Evolutionary conservation across 257 asterid genomes (phyloP), one percentile per base, ranked within the genome.

Genomic region (Datura wrightii): DNA sequence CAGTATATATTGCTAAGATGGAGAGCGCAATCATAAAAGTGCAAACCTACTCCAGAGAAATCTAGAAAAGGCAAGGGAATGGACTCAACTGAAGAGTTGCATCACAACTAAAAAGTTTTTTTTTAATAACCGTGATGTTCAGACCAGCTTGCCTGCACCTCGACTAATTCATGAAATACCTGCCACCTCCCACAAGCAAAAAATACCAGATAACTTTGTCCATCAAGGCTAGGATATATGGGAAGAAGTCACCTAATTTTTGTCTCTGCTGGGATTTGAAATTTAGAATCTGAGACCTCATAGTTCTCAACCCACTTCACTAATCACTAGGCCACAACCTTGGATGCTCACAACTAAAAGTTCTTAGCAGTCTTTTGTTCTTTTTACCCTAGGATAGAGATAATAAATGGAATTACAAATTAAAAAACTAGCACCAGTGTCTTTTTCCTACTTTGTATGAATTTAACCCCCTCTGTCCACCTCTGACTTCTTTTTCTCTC

Each of bases 81-180:
- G 37, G 55, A 71, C 44, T 71, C 53, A 71, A 31, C 10, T 42
- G 79, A 71, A n/a, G 79, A 71, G 56, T 71, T 71, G 18, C 56
- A n/a, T 71, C 54, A 18, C 8, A 70, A 42, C 79, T 70, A 70
- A 70, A n/a, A 70, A 42, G 36, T 16, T 69, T 15, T 69, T 41
- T 63, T 60, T 34, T 62, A 60, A 24, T 62, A 62, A 24, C 15
- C 8, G 3, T 34, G 69, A 8, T 62, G 69, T 62, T 3, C 5
- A 8, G 5, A 18, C 42, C 37, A 63, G 34, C 41, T 65, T 34
- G 44, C 13, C 7, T 1, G 10, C 72, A 65, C 19, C 19, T 65
- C 10, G n/a, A 39, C 72, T 34, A 65, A 65, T 65, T 13, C 44
- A 62, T 2, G 44, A 13, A 14, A 65, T 37, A 34, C 44, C 6